Base-by-base conservation (phyloP, 2,329 filamentous ascomycete species). In the Trichoderma polysporum region DNA sequence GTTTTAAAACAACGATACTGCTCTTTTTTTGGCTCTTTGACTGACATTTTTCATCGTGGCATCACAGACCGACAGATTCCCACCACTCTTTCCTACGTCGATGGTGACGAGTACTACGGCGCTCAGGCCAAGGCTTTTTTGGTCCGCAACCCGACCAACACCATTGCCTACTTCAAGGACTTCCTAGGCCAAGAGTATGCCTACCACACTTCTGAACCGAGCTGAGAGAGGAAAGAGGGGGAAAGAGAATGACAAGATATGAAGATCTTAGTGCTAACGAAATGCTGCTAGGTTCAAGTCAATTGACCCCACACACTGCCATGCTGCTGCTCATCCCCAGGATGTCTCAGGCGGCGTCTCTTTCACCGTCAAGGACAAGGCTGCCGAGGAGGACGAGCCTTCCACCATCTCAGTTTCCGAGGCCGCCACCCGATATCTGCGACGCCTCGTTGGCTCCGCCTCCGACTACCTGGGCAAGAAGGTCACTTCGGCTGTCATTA, bases 21-120 rank as follows among this genome's bases (percentile, higher is more conserved):
- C 35, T 5, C 6, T 41, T 25, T 57, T 27, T 33, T 57, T 57
- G n/a, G 19, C 13, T 27, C 41, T 12, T 27, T 39, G 27, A 53
- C 67, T 68, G 64, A 68, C 58, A 22, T 15, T 54, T 39, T 10
- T 60, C 22, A 58, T 68, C 41, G 67, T 63, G 15, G 12, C 17
- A 52, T 68, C 71, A 69, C 73, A 94, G 95, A 99, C 82, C 94
- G 95, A 79, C 94, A 98, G 80, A 99, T 99, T 72, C 95, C 95
- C 71, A 92, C 93, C 50, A 89, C 96, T 73, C 85, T 99, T 74
- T 97, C 95, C 41, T 99, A 99, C 79, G 90, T 97, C 76, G 90
- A 94, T 65, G 95, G 94, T 72, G 95, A 99, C 77, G 94, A 99
- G 82, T 97, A 97, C 81, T 94, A 96, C 76, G 95, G 95, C 75